phyloP scores from a whole-genome alignment of 2,329 filamentous ascomycete species.

The Penicillium sclerotiorum region DNA sequence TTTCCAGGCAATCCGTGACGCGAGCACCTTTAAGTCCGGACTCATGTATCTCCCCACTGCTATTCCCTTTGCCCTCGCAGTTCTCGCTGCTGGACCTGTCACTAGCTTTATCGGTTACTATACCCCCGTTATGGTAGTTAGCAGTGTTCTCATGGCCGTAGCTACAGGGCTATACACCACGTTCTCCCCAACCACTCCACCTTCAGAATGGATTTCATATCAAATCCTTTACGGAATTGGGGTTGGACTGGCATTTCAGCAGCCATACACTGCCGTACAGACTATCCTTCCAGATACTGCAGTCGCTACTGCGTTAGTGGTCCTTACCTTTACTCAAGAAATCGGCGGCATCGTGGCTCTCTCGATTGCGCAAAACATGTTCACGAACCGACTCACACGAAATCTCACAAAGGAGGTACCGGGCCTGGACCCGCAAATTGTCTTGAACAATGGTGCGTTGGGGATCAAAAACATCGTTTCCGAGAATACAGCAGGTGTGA shows the following conservation, averaged over 20 bases:
- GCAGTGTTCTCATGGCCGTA: background rate
- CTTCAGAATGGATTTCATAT: slow-evolving; percentile 5
- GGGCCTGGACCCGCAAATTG: background rate
- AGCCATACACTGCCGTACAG: background rate
- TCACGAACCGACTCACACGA: slow-evolving; percentile 15
- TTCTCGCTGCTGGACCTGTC: background rate
- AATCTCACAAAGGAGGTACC: slow-evolving; percentile 12
- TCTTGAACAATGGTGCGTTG: slow-evolving; percentile 14
- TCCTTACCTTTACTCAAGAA: background rate
- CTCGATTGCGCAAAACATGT: slow-evolving; percentile 18
- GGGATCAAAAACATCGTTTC: slow-evolving; percentile 7
- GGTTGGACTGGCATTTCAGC: background rate
- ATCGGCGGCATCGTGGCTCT: slow-evolving; percentile 2
- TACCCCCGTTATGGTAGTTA: background rate
- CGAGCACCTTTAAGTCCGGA: background rate
- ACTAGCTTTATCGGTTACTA: background rate
- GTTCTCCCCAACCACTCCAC: background rate
- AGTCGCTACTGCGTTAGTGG: background rate
- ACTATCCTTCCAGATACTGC: background rate
- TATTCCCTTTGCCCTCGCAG: background rate
- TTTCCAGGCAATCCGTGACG: slow-evolving; percentile 3
- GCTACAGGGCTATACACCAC: background rate
- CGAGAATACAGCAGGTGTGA: slow-evolving; percentile 1
- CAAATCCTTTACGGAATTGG: slow-evolving; percentile 6
- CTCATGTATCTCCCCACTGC: background rate